Conservation (phyloP, 176 grass and related monocot species). For the Oryza glumipatula region DNA sequence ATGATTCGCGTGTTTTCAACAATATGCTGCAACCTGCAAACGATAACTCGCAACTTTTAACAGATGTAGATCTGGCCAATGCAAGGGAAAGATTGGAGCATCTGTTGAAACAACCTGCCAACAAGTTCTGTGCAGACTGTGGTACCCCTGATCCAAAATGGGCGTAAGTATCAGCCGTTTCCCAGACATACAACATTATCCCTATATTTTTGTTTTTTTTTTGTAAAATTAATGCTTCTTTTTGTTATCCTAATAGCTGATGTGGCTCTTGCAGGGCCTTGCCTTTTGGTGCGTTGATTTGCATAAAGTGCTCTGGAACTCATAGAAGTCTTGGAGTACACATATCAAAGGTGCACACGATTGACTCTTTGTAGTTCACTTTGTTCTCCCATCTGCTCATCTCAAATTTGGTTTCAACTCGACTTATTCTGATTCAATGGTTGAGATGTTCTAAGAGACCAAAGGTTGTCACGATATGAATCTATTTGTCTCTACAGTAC, state of each 20-base stretch:
- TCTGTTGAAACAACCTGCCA: conserved; percentile 71
- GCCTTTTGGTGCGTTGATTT: conserved; percentile 87
- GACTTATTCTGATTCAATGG: not conserved
- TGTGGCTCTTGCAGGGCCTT: conserved; percentile 57
- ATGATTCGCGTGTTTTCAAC: not conserved
- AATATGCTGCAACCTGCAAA: conserved; percentile 1
- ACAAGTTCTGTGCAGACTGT: conserved; percentile 86
- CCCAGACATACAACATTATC: not conserved
- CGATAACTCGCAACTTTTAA: not conserved
- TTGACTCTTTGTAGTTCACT: not conserved
- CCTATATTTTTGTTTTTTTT: not conserved
- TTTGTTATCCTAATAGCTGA: conserved; percentile 14
- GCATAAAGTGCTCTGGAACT: conserved; percentile 93
- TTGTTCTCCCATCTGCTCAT: not conserved
- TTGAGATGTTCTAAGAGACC: not conserved
- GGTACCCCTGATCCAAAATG: conserved; percentile 88
- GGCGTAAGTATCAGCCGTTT: conserved; percentile 62
- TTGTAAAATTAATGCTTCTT: not conserved
- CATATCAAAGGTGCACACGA: conserved; percentile 66
- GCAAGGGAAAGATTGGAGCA: conserved; percentile 62
- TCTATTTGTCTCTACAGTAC: not conserved
- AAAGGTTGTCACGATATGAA: not conserved
- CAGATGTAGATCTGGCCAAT: conserved; percentile 32
- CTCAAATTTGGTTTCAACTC: not conserved
- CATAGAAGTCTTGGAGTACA: conserved; percentile 96